A percentile compares a stretch with the other conserved stretches of the same genome.
Evolutionary conservation across 1,139 yeast genomes (phyloP).

Genomic region (Geotrichum siamense): DNA sequence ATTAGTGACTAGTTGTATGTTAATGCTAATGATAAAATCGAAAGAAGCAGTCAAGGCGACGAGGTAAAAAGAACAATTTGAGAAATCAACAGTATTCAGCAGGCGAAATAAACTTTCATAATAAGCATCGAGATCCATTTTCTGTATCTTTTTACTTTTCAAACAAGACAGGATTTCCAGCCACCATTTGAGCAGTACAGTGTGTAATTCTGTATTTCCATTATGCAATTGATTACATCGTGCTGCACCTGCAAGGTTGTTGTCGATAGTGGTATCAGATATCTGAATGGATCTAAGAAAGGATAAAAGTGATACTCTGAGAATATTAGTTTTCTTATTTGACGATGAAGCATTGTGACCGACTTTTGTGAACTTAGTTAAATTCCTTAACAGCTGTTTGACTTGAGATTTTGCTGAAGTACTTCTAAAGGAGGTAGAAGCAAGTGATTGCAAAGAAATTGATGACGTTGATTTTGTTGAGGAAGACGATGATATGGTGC

Average conservation of each 20-base stretch:
- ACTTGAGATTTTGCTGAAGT: neutral
- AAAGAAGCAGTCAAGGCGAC: neutral
- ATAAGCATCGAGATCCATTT: conserved; percentile 52
- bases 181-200: conserved; percentile 60
- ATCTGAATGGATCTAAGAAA: conserved; percentile 42
- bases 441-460: too few relatives aligned
- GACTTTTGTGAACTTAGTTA: neutral
- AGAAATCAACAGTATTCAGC: conserved; percentile 1
- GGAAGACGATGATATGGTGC: neutral
- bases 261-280: too few relatives aligned
- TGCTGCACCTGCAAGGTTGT: too few relatives aligned
- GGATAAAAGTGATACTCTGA: conserved; percentile 61
- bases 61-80: neutral
- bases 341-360: neutral
- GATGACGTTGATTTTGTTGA: too few relatives aligned
- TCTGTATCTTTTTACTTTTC: conserved; percentile 32
- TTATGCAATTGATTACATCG: conserved; percentile 29
- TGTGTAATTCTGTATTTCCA: neutral
- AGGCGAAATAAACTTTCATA: conserved; percentile 61
- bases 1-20: conserved; percentile 31
- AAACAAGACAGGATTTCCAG: conserved; percentile 44
- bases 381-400: neutral
- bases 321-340: conserved; percentile 50
- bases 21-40: neutral
- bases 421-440: too few relatives aligned